These are phyloP conservation scores for Colletotrichum endophyticum DNA, from an alignment of 2,329 filamentous ascomycete species.

Conservation along the genomic window DNA sequence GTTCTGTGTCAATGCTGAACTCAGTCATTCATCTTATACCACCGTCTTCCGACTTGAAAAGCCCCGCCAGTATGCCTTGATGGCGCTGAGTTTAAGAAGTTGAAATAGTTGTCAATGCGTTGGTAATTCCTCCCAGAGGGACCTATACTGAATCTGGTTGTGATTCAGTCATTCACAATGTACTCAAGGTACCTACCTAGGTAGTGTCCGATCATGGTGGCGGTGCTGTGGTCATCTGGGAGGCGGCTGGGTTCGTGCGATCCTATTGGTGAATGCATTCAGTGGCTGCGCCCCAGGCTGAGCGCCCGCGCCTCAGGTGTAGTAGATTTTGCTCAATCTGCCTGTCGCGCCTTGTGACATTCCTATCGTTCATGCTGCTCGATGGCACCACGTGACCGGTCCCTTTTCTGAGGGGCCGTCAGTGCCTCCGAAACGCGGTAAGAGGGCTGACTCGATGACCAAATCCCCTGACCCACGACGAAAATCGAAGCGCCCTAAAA, in stretches of 20 bases:
- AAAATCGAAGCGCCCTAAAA: conserved; percentile 10
- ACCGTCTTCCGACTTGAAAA: neutral
- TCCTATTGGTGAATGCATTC: neutral
- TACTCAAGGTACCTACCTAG: too few relatives aligned
- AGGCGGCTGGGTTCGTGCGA: neutral
- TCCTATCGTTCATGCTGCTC: neutral
- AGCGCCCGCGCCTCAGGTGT: neutral
- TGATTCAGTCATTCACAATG: neutral
- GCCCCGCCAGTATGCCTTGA: neutral
- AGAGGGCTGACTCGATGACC: neutral
- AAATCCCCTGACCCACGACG: conserved; percentile 12
- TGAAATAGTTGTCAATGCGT: neutral
- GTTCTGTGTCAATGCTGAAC: neutral
- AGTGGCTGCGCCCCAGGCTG: neutral
- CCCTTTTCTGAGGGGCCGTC: neutral
- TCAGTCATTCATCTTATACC: neutral
- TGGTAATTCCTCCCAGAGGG: neutral
- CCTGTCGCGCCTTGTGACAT: neutral
- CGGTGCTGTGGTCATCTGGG: neutral
- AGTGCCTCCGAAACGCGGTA: neutral
- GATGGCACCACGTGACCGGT: neutral
- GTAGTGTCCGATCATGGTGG: neutral
- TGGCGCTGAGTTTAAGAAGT: neutral
- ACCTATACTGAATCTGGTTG: neutral
- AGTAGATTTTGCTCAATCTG: neutral